Base-by-base conservation (phyloP, 805 yeast genomes). In the Lipomyces sp. region DNA sequence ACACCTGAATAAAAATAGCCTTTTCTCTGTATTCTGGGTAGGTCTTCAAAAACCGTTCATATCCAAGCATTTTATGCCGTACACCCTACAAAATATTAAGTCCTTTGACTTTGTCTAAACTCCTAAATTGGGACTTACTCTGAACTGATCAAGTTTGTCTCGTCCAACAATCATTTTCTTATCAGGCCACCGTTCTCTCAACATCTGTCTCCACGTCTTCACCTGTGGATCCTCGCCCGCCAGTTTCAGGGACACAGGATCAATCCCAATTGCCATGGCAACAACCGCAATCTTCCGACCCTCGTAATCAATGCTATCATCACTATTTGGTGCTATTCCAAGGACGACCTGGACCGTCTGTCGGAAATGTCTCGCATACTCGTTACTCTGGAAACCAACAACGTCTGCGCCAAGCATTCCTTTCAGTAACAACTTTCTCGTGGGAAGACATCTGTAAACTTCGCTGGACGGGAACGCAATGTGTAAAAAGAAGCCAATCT, bases 381-480 rank as follows among this genome's bases (percentile, higher is more conserved):
- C 99, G 35, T 87, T 87, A 10, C 94, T 93, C 77, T 95, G 99
- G 80, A 95, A 93, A 2, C 93, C 87, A 57, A 95, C 84, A 65
- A 89, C 86, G 75, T 91, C 92, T 1, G 98, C 92, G 11, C 97
- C 98, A 37, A 95, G 80, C 79, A 94, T 82, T 29, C 99, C 99
- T 67, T 84, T 82, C 15, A 95, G 80, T 13, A 95, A 82, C 11
- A 84, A 84, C 59, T 86, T 87, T 73, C 99, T 84, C 73, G 92
- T 95, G 0, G 98, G 97, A 68, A 94, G 84, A 73, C 98, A 93
- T 70, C 98, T 83, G 79, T 93, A 95, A 2, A 94, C 97, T 77
- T 94, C 99, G 64, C 94, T 87, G 2, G 97, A 90, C 7, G 99
- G 99, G 80, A 94, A 94, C 0, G 98, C 90, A 13, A 94, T 90